These are phyloP conservation scores for Sordariomycetes sp. DNA, from an alignment of 2,329 filamentous ascomycete genomes.

Conservation along the genomic window DNA sequence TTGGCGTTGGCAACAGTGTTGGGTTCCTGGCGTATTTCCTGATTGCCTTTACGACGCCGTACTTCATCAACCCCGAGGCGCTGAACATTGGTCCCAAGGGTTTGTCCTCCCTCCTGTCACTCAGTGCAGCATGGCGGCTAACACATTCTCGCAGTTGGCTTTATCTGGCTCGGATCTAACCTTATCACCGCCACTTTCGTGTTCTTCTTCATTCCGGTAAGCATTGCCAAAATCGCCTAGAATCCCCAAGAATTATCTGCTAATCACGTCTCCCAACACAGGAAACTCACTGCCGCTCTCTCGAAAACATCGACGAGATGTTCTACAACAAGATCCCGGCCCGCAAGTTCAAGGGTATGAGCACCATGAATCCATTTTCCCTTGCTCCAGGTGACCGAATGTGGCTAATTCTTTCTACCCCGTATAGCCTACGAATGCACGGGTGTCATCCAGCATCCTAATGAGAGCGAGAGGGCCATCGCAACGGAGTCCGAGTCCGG, in stretches of 20 bases:
- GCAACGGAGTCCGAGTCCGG: conserved; percentile 3
- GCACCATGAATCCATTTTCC: background rate
- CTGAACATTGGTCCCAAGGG: conserved; percentile 7
- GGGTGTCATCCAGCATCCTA: background rate
- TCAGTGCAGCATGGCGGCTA: background rate
- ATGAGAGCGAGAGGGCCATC: conserved; percentile 5
- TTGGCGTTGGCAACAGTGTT: conserved; percentile 5
- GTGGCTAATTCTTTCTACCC: background rate
- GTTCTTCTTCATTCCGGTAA: conserved; percentile 8
- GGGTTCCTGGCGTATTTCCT: conserved; percentile 6
- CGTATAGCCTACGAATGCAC: conserved; percentile 6
- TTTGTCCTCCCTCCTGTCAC: background rate
- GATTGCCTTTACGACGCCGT: conserved; percentile 7
- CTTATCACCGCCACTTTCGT: conserved; percentile 6
- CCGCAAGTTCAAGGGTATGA: conserved; percentile 8
- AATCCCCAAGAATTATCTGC: background rate
- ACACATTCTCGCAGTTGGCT: conserved; percentile 6
- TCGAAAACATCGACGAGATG: conserved; percentile 8
- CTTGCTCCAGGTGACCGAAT: background rate
- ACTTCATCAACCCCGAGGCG: conserved; percentile 7
- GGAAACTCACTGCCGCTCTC: conserved; percentile 8
- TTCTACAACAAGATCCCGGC: conserved; percentile 7
- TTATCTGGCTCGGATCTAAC: conserved; percentile 7
- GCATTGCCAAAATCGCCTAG: background rate
- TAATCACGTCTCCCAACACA: background rate